Evolutionary conservation across 164 flowering plant species (phyloP).

Genomic region (Tinospora cordifolia): DNA sequence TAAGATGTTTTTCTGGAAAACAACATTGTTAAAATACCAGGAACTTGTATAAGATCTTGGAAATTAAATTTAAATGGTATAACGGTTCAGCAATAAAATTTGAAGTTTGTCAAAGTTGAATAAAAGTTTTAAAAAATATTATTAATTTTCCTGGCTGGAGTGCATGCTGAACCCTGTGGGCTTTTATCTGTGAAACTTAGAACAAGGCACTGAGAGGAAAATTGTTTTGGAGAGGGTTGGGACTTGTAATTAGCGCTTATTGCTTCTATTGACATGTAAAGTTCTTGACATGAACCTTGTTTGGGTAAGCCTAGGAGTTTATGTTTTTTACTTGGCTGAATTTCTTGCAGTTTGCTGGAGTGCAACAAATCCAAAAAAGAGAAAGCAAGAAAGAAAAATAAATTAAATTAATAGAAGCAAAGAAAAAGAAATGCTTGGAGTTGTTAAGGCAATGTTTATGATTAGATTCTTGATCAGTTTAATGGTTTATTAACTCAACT

Average conservation of each 20-base stretch:
- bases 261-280: too few species aligned
- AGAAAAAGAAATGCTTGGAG: too few species aligned
- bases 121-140: neutral
- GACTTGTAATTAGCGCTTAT: neutral
- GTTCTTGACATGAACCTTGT: neutral
- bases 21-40: neutral
- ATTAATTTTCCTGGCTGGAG: neutral
- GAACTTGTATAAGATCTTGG: neutral
- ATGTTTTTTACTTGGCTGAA: neutral
- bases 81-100: neutral
- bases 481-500: neutral
- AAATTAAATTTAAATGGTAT: neutral
- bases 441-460: neutral
- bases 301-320: neutral
- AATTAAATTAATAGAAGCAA: too few species aligned
- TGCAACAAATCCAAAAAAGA: too few species aligned
- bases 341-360: neutral
- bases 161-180: neutral
- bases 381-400: too few species aligned
- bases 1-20: constrained; percentile 28
- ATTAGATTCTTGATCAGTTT: neutral
- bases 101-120: neutral
- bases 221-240: neutral
- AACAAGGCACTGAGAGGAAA: neutral
- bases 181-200: neutral